Conservation (phyloP, 345 rosid genomes). For the Salix caprea region DNA sequence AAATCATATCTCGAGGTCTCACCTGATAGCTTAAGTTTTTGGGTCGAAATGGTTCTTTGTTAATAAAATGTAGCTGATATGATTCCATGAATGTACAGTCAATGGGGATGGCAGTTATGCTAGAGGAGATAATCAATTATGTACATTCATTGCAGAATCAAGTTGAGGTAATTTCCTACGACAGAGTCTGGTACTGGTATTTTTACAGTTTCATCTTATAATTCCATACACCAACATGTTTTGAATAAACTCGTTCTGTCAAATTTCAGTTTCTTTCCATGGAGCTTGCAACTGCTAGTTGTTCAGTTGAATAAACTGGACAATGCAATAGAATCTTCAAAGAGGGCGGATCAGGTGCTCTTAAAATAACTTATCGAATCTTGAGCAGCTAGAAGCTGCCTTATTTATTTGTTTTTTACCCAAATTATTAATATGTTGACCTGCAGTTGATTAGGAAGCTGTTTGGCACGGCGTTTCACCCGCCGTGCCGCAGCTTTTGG, state of each 20-base stretch:
- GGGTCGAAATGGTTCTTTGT: too few species aligned
- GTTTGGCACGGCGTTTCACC: too few species aligned
- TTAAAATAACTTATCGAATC: neutral
- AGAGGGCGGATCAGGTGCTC: slow-evolving; percentile 29
- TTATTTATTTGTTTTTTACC: neutral
- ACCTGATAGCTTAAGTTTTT: too few species aligned
- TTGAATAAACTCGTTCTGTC: neutral
- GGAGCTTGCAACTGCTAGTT: slow-evolving; percentile 52
- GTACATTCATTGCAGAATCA: slow-evolving; percentile 34
- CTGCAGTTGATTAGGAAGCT: neutral
- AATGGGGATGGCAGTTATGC: slow-evolving; percentile 36
- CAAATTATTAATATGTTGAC: neutral
- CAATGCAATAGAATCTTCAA: slow-evolving; percentile 12
- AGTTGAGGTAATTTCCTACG: slow-evolving; percentile 20
- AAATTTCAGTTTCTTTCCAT: slow-evolving; percentile 48
- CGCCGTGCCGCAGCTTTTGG: too few species aligned
- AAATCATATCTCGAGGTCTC: too few species aligned
- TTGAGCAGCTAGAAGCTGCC: neutral
- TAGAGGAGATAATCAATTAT: slow-evolving; percentile 34
- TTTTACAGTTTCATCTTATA: neutral
- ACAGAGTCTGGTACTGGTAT: neutral
- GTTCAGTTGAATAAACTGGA: slow-evolving; percentile 16
- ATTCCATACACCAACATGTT: neutral
- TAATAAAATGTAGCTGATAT: neutral
- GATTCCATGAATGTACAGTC: slow-evolving; percentile 16